phyloP scores from a whole-genome alignment of 2,329 filamentous ascomycete species.

The Drechslera avenae region DNA sequence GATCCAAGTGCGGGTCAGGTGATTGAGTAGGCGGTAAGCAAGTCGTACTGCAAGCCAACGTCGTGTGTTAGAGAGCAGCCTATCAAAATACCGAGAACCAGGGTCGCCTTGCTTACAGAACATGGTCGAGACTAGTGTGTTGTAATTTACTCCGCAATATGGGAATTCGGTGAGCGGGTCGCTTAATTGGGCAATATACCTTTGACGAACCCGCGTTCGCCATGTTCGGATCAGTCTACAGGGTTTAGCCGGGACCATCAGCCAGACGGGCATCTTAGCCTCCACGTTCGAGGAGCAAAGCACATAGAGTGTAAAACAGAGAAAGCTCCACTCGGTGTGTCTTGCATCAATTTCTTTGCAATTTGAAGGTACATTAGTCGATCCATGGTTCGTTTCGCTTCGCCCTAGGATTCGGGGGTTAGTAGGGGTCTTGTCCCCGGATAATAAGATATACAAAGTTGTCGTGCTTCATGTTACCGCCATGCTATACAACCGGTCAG shows the following conservation, averaged over 20 bases:
- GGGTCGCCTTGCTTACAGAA: slow-evolving; percentile 40
- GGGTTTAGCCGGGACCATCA: slow-evolving; percentile 23
- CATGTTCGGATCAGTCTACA: slow-evolving; percentile 30
- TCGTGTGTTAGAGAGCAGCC: not conserved
- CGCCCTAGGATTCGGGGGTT: slow-evolving; percentile 14
- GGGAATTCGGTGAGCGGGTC: slow-evolving; percentile 30
- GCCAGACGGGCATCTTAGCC: slow-evolving; percentile 15
- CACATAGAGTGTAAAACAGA: slow-evolving; percentile 15
- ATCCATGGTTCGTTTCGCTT: slow-evolving; percentile 15
- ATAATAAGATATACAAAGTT: slow-evolving; percentile 21
- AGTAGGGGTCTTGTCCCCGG: slow-evolving; percentile 12
- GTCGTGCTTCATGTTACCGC: not conserved
- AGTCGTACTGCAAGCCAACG: slow-evolving; percentile 9
- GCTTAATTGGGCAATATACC: slow-evolving; percentile 42
- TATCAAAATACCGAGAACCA: slow-evolving; percentile 24
- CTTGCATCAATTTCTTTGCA: slow-evolving; percentile 18
- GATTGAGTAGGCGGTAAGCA: slow-evolving; percentile 19
- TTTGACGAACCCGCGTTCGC: slow-evolving; percentile 23
- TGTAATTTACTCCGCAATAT: slow-evolving; percentile 37
- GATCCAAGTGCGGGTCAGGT: slow-evolving; percentile 33
- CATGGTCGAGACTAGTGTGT: slow-evolving; percentile 39
- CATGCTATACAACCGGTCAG: slow-evolving; percentile 1
- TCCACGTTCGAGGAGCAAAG: slow-evolving; percentile 11
- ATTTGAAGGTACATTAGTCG: slow-evolving; percentile 32
- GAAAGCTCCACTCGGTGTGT: slow-evolving; percentile 11